Evolutionary conservation across 306 rosid species (phyloP), one percentile per base, ranked within the genome.

Genomic region (Hippophae tibetana): DNA sequence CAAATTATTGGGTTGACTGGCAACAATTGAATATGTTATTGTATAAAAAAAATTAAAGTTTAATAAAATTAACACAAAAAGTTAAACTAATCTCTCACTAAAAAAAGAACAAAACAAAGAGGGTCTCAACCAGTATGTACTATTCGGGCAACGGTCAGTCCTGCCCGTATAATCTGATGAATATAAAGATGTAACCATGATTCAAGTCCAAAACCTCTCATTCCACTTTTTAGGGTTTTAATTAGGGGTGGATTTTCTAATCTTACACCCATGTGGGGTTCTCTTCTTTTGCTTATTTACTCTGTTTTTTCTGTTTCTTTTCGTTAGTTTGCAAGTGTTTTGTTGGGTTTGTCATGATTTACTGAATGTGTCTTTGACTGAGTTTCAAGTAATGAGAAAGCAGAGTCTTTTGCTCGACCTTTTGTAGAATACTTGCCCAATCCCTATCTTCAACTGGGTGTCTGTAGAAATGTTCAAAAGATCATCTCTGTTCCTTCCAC

Each of bases 141-240:
- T 66, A 63, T 41, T 18, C 60, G 66, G 71, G 80, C 82, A 73
- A 54, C 64, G 82, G 67, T 50, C 78, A 74, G 65, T 50, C 73
- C 74, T 81, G 80, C 81, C 82, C 82, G 67, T 6, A 65, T 51
- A 41, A 60, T 47, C 41, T 60, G 52, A 52, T 56, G 44, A 41
- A 58, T 65, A 72, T 57, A 77, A 64, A 43, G 12, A 57, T 56
- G 40, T 44, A 51, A 43, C 14, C 26, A 52, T 43, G 7, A 14
- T 52, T 41, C 40, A 27, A 46, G 8, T 47, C 31, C 50, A 48
- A 72, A 53, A 52, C 66, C 68, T 64, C 53, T 45, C 61, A 43
- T 49, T 62, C 46, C 5, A 23, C 12, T 46, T 42, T 18, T 5
- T 52, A 73, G 57, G 72, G 65, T 65, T 72, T 62, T 54, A 66